Percentiles rank a stretch among this genome's conserved stretches.
Conservation (phyloP, 305 asterid genomes). For the Solanum hybrid region DNA sequence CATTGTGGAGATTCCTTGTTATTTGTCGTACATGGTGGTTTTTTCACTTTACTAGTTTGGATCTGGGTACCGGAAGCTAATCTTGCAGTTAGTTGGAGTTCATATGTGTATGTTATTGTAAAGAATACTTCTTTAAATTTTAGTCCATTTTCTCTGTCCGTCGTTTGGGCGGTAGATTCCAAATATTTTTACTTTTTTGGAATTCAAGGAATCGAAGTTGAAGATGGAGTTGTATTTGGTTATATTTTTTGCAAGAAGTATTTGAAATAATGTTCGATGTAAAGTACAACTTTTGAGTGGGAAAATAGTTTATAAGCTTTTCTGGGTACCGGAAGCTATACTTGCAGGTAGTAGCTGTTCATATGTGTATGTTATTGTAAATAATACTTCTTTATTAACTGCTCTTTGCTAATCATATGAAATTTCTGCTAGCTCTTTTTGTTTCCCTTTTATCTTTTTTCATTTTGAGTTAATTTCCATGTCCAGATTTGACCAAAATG, state of each 20-base stretch:
- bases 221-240: background rate
- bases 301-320: background rate
- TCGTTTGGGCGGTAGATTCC: too few relatives aligned
- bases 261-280: background rate
- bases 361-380: background rate
- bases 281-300: background rate
- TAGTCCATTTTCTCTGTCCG: too few relatives aligned
- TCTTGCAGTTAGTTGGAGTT: background rate
- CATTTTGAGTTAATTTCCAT: background rate
- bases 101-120: background rate
- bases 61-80: background rate
- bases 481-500: background rate
- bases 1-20: background rate
- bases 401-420: background rate
- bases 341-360: background rate
- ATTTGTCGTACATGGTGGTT: background rate
- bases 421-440: background rate
- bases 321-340: background rate
- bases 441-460: background rate
- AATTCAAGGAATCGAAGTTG: background rate
- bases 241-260: background rate
- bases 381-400: background rate
- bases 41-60: background rate
- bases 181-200: background rate
- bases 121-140: background rate